Percentiles rank a stretch among this genome's conserved stretches.
Evolutionary conservation across 169 alveolate genomes (phyloP).

Genomic region (Plasmodium coatneyi): DNA sequence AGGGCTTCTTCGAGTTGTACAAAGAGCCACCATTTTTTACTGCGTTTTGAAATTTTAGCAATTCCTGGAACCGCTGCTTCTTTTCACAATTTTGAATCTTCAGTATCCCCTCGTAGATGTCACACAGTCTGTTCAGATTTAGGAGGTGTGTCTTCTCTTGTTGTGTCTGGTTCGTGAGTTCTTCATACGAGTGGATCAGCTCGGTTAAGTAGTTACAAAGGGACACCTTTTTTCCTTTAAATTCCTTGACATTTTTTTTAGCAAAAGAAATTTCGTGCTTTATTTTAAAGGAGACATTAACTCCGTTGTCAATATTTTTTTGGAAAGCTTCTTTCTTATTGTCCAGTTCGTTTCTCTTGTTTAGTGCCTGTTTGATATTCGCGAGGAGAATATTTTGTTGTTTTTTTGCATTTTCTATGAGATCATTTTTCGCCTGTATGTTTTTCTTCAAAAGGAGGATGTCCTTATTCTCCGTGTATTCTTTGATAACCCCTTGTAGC

Average conservation of each 20-base stretch:
- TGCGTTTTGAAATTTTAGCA: slow-evolving; percentile 71
- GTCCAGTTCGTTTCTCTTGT: slow-evolving; percentile 71
- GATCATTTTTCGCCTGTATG: slow-evolving; percentile 22
- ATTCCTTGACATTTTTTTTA: slow-evolving; percentile 37
- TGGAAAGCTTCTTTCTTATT: slow-evolving; percentile 58
- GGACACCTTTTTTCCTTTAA: slow-evolving; percentile 14
- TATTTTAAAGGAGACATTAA: slow-evolving; percentile 69
- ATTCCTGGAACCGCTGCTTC: slow-evolving; percentile 73
- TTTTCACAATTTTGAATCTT: slow-evolving; percentile 33
- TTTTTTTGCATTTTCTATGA: slow-evolving; percentile 68
- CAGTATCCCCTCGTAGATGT: slow-evolving; percentile 16
- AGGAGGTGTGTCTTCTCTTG: neutral
- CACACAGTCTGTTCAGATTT: slow-evolving; percentile 13
- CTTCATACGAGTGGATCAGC: slow-evolving; percentile 15
- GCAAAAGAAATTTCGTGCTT: slow-evolving; percentile 59
- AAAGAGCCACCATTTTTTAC: slow-evolving; percentile 14
- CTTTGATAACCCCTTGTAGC: slow-evolving; percentile 36
- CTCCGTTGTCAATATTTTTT: slow-evolving; percentile 68
- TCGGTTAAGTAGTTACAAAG: slow-evolving; percentile 10
- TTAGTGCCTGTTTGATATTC: slow-evolving; percentile 64
- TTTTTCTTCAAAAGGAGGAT: slow-evolving; percentile 29
- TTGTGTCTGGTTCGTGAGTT: slow-evolving; percentile 6
- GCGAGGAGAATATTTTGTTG: slow-evolving; percentile 54
- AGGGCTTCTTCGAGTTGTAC: slow-evolving; percentile 16
- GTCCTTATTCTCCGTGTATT: slow-evolving; percentile 67